Conservation (phyloP, 2,329 filamentous ascomycete genomes). For the Raffaelea ambrosiae region DNA sequence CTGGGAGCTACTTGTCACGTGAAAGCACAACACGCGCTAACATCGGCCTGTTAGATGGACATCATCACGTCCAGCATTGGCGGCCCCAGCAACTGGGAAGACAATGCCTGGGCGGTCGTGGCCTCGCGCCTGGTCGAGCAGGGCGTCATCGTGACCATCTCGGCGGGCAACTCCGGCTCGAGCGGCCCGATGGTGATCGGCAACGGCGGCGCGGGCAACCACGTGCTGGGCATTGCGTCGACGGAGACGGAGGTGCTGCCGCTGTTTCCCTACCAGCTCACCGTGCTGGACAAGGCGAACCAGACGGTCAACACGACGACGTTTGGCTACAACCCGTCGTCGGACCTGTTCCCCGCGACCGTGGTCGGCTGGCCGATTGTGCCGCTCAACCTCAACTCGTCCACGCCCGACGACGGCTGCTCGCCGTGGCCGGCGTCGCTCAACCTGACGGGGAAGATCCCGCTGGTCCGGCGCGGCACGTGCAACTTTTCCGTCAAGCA, state of each 20-base stretch:
- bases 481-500: constrained; percentile 16
- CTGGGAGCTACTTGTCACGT: too few relatives aligned
- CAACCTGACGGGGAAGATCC: constrained; percentile 7
- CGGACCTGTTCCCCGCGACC: background rate
- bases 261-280: background rate
- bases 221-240: background rate
- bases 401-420: background rate
- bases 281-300: background rate
- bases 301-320: background rate
- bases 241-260: background rate
- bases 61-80: background rate
- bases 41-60: too few relatives aligned
- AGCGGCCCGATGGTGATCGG: background rate
- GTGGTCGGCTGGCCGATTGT: constrained; percentile 16
- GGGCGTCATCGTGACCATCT: background rate
- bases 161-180: background rate
- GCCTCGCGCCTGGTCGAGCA: background rate
- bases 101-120: background rate
- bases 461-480: constrained; percentile 27
- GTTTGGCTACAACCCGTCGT: background rate
- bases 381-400: constrained; percentile 15
- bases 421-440: background rate
- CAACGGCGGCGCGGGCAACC: background rate
- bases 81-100: background rate
- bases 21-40: too few relatives aligned